Evolutionary conservation across 202 grass and related monocot species (phyloP), one percentile per base, ranked within the genome.

Genomic region (Zoysia matrella): DNA sequence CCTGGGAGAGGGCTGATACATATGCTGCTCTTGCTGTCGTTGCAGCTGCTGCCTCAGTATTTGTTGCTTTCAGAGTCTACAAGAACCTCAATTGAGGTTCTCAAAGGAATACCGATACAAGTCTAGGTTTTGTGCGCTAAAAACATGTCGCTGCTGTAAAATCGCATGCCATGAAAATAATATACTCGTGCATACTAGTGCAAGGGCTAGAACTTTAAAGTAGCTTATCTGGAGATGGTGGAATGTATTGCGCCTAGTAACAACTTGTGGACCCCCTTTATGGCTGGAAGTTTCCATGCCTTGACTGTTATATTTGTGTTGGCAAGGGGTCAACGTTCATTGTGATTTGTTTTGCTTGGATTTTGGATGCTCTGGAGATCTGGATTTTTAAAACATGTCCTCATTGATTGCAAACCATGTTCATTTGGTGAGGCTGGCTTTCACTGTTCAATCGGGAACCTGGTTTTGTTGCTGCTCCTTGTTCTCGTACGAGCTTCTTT

Each of bases 1-100:
- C 87, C 48, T 99, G 96, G 96, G 96, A 96, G 62, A 75, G 72
- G 64, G 79, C 92, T 40, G 96, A 99, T 67, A 94, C 89, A 11
- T 89, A 89, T 83, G 93, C 96, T 0, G 84, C 90, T 63, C 93
- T 99, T 71, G 96, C 87, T 76, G 91, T 94, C 74, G 93, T 88
- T 60, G 18, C 83, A 69, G 96, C 96, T 60, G 81, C 86, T 73
- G 87, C 89, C 4, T 77, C 93, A 3, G 89, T 92, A 54, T 88
- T 84, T 46, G 69, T 96, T n/a, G 81, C 96, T 63, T 99, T 93
- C 85, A 92, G 83, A 69, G 64, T 84, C 64, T 99, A 96, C 83
- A 99, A 86, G 87, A 92, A 87, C 62, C 73, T 83, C 39, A 88
- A 57, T 76, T 94, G 81, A 89, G 64, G 36, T 58, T 45, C 52